These are phyloP conservation scores for Trichoderma polysporum DNA, from an alignment of 2,329 filamentous ascomycete species.

Conservation along the genomic window DNA sequence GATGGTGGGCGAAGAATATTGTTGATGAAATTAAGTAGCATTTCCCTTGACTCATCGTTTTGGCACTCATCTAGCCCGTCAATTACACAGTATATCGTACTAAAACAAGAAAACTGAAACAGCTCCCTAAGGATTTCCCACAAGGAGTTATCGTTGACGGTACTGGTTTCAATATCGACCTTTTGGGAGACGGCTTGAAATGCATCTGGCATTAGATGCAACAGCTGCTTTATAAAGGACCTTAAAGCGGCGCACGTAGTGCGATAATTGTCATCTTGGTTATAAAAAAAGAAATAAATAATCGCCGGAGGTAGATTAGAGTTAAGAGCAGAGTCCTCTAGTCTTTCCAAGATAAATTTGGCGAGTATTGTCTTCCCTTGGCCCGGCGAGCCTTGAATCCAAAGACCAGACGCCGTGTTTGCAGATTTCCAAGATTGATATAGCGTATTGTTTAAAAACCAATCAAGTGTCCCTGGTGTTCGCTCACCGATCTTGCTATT, in stretches of 20 bases:
- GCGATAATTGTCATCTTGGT: not conserved
- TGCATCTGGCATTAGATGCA: not conserved
- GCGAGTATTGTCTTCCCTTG: constrained; percentile 4
- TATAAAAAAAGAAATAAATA: constrained; percentile 10
- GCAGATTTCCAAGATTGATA: not conserved
- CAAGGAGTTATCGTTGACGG: not conserved
- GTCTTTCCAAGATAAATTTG: not conserved
- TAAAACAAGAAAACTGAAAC: not conserved
- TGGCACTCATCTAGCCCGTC: constrained; percentile 6
- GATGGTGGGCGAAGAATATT: not conserved
- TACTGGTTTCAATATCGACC: not conserved
- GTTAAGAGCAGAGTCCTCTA: not conserved
- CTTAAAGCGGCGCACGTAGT: not conserved
- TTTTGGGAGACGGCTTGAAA: not conserved
- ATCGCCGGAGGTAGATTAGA: not conserved
- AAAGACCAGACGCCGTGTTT: not conserved
- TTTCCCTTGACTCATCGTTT: not conserved
- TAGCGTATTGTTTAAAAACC: not conserved
- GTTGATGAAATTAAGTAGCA: not conserved
- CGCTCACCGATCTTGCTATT: not conserved
- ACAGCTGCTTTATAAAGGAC: not conserved
- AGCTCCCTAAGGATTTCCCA: not conserved
- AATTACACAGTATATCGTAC: not conserved
- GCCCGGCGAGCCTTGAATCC: not conserved
- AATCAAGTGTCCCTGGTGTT: not conserved